Conservation (phyloP, 2,329 filamentous ascomycete genomes). For the Ilyonectria mors-panacis region DNA sequence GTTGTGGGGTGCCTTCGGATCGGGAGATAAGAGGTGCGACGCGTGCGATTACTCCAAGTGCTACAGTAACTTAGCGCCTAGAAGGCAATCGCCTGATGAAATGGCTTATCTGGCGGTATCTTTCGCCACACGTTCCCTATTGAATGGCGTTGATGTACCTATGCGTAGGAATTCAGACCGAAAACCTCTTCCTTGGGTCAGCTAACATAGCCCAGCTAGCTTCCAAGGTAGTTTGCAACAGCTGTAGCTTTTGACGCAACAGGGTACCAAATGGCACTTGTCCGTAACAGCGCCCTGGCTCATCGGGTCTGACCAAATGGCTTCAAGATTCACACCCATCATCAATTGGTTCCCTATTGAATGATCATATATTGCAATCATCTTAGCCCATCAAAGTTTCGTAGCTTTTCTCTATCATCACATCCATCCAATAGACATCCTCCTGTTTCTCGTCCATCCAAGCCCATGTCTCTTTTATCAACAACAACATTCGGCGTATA, state of each 20-base stretch:
- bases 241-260: too few species aligned
- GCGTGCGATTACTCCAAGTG: not conserved
- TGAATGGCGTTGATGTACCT: too few species aligned
- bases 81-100: not conserved
- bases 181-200: too few species aligned
- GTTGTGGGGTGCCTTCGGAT: constrained; percentile 11
- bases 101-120: not conserved
- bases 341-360: not conserved
- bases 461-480: constrained; percentile 42
- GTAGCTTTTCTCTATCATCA: constrained; percentile 51
- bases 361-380: not conserved
- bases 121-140: not conserved
- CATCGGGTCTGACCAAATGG: too few species aligned
- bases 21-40: constrained; percentile 6
- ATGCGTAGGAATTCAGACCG: too few species aligned
- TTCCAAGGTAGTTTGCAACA: too few species aligned
- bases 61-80: not conserved
- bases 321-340: too few species aligned
- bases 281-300: too few species aligned
- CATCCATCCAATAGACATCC: constrained; percentile 62
- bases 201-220: too few species aligned
- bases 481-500: constrained; percentile 37
- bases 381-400: constrained; percentile 48
- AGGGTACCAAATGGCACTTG: too few species aligned
- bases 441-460: constrained; percentile 53